Percentiles rank a stretch among this genome's conserved stretches.
phyloP scores from a whole-genome alignment of 768 basidiomycete species.

The Rhizopogon roseolus region DNA sequence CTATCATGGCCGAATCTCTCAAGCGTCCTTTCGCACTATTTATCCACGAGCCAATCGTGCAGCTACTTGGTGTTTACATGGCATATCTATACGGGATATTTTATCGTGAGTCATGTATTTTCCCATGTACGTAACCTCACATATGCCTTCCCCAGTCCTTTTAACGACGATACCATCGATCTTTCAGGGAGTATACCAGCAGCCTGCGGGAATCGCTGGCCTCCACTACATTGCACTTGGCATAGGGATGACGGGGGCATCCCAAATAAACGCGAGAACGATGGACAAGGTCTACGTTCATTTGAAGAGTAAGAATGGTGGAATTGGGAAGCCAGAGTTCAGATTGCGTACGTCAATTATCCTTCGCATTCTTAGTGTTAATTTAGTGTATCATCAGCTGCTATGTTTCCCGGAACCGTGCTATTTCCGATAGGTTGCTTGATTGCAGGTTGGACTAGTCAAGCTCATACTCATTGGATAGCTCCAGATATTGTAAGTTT shows the following conservation, averaged over 20 bases:
- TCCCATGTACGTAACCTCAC: background rate
- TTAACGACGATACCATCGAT: conserved; percentile 61
- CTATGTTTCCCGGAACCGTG: conserved; percentile 56
- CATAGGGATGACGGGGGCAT: conserved; percentile 48
- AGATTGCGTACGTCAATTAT: conserved; percentile 36
- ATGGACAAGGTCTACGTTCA: conserved; percentile 54
- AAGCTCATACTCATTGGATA: conserved; percentile 61
- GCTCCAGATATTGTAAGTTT: conserved; percentile 56
- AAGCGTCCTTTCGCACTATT: conserved; percentile 66
- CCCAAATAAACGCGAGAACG: conserved; percentile 48
- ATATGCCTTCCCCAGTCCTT: conserved; percentile 41
- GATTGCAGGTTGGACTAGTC: conserved; percentile 66
- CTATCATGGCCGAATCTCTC: conserved; percentile 48
- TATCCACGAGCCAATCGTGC: conserved; percentile 58
- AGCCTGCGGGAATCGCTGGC: conserved; percentile 23
- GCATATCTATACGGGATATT: conserved; percentile 63
- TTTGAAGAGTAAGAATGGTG: conserved; percentile 47
- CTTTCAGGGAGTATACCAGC: conserved; percentile 48
- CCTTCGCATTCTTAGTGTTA: background rate
- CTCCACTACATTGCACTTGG: conserved; percentile 60
- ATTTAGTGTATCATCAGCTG: conserved; percentile 31
- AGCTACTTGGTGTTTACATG: conserved; percentile 59
- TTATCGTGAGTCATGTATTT: conserved; percentile 39
- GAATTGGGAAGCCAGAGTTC: conserved; percentile 50
- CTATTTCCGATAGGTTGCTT: conserved; percentile 64